Conservation (phyloP, 257 asterid species). For the Henckelia pumila region DNA sequence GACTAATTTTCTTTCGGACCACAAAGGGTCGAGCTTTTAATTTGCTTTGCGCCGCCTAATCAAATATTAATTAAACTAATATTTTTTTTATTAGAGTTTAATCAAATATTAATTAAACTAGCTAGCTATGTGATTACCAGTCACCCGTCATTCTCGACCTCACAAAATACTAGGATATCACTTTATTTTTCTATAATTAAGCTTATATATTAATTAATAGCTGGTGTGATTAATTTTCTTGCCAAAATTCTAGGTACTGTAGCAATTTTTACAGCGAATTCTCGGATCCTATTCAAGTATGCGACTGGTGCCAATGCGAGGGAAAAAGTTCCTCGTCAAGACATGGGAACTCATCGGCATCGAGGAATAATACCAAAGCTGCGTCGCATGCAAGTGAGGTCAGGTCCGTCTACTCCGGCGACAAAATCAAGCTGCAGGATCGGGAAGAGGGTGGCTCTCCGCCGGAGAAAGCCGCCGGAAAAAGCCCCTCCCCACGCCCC, state of each 20-base stretch:
- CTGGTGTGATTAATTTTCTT: not conserved
- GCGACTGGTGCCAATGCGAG: constrained; percentile 93
- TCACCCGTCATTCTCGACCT: not conserved
- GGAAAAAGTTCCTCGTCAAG: constrained; percentile 34
- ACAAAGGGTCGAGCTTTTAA: not conserved
- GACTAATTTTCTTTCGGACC: no score
- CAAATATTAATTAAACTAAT: no score
- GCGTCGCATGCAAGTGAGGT: constrained; percentile 37
- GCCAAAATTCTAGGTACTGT: constrained; percentile 53
- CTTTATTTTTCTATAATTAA: not conserved
- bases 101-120: no score
- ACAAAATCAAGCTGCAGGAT: constrained; percentile 58
- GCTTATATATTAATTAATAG: no score
- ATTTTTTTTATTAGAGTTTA: no score
- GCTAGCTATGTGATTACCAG: not conserved
- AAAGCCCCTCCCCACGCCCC: constrained; percentile 67
- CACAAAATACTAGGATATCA: not conserved
- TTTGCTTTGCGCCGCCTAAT: not conserved
- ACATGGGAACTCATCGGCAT: constrained; percentile 29
- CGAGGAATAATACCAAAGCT: constrained; percentile 19
- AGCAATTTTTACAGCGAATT: constrained; percentile 79
- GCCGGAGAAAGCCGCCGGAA: constrained; percentile 49
- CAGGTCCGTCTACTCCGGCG: constrained; percentile 61
- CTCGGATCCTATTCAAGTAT: constrained; percentile 53
- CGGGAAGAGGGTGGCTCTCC: constrained; percentile 43